Evolutionary conservation across 148 eudicot species (phyloP).

Genomic region (Drosera capensis): DNA sequence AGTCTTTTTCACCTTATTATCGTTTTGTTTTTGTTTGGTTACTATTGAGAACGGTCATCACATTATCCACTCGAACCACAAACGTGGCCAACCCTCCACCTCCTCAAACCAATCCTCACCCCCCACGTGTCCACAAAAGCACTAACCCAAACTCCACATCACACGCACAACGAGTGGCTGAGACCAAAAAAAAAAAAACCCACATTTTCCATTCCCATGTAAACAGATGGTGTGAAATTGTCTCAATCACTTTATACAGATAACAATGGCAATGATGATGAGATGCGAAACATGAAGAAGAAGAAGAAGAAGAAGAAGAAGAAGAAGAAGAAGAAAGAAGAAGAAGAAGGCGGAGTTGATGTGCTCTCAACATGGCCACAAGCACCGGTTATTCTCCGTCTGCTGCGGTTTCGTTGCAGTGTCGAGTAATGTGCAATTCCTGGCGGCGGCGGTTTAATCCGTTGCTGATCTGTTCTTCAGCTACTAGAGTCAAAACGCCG

Average conservation of each 20-base stretch:
- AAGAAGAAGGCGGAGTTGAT: constrained; percentile 6
- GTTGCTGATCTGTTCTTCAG: not conserved
- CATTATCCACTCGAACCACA: too few species aligned
- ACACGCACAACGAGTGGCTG: too few species aligned
- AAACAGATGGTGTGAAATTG: too few species aligned
- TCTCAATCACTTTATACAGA: constrained; percentile 14
- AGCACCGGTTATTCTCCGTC: constrained; percentile 6
- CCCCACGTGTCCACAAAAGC: too few species aligned
- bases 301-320: constrained; percentile 11
- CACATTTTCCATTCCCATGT: too few species aligned
- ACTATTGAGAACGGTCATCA: too few species aligned
- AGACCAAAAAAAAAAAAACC: too few species aligned
- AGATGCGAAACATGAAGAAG: constrained; percentile 12
- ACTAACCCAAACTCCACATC: too few species aligned
- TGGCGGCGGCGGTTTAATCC: not conserved
- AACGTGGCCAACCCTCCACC: too few species aligned
- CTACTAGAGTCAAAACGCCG: not conserved
- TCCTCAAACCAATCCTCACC: too few species aligned
- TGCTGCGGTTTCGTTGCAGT: constrained; percentile 5
- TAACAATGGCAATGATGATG: constrained; percentile 6
- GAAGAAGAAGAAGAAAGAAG: constrained; percentile 11
- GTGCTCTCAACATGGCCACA: constrained; percentile 20
- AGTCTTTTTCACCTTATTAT: too few species aligned
- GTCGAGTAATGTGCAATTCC: not conserved
- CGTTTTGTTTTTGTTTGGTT: too few species aligned